phyloP scores from a whole-genome alignment of 345 rosid genomes.

The Eucalyptus sideroxylon region DNA sequence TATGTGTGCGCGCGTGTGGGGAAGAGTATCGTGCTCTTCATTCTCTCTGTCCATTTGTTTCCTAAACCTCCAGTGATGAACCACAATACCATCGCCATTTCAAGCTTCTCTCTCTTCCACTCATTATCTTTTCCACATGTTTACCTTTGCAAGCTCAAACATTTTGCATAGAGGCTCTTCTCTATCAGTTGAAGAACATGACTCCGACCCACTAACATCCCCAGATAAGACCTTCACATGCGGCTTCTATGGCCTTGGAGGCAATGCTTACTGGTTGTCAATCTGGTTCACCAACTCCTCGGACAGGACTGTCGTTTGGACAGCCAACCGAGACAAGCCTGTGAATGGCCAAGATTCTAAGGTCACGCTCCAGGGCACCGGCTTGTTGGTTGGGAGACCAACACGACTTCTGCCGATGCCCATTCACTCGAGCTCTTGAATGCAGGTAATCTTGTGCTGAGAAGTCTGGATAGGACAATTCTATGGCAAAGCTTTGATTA shows the following conservation, averaged over 20 bases:
- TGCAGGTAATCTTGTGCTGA: conserved; percentile 24
- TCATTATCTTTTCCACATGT: neutral
- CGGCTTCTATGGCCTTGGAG: conserved; percentile 22
- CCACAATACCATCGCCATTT: neutral
- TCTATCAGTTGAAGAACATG: conserved; percentile 7
- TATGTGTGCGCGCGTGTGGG: no score
- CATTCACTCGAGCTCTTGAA: conserved; percentile 18
- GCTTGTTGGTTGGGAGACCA: conserved; percentile 20
- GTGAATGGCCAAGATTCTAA: conserved; percentile 25
- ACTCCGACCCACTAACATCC: conserved; percentile 5
- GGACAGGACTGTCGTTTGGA: conserved; percentile 25
- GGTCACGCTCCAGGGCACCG: conserved; percentile 2
- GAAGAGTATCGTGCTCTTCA: no score
- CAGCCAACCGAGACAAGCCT: conserved; percentile 24
- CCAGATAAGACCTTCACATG: conserved; percentile 18
- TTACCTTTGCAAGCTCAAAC: neutral
- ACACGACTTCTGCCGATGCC: neutral
- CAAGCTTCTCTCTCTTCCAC: neutral
- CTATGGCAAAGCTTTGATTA: conserved; percentile 34
- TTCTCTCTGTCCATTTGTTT: neutral
- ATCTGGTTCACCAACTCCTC: conserved; percentile 25
- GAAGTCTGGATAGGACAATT: neutral
- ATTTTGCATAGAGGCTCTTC: conserved; percentile 5
- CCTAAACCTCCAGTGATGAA: neutral
- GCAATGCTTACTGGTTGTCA: conserved; percentile 29